Percentiles rank a stretch among this genome's conserved stretches.
Conservation (phyloP, 306 rosid genomes). For the Benincasa hispida region DNA sequence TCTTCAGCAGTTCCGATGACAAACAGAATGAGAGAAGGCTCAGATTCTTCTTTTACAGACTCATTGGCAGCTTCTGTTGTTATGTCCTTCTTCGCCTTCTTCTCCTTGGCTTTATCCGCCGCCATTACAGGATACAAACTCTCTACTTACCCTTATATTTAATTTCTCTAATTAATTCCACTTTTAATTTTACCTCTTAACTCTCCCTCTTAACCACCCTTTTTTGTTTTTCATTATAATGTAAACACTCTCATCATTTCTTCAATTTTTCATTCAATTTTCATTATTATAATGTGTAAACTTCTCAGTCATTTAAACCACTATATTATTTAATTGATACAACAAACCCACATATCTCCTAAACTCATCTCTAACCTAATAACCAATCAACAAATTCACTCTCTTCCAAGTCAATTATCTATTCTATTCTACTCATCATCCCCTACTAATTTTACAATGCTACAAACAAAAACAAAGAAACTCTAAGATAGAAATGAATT, state of each 20-base stretch:
- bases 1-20: constrained; percentile 67
- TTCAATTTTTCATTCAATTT: too few relatives aligned
- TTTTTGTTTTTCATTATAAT: too few relatives aligned
- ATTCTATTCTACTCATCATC: not conserved
- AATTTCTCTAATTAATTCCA: too few relatives aligned
- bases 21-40: constrained; percentile 47
- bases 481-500: constrained; percentile 7
- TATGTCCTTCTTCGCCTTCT: constrained; percentile 64
- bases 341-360: not conserved
- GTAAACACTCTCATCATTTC: too few relatives aligned
- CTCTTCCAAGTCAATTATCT: not conserved
- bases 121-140: constrained; percentile 54
- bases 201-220: not conserved
- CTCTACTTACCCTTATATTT: constrained; percentile 46
- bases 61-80: constrained; percentile 51
- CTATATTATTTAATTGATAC: not conserved
- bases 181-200: too few relatives aligned
- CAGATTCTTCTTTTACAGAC: constrained; percentile 48
- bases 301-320: not conserved
- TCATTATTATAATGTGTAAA: not conserved
- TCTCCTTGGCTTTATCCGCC: constrained; percentile 40
- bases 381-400: not conserved
- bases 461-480: too few relatives aligned
- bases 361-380: not conserved
- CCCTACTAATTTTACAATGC: not conserved